Evolutionary conservation across 495 filamentous ascomycete genomes (phyloP).

Genomic region (Penicillium flavigenum): DNA sequence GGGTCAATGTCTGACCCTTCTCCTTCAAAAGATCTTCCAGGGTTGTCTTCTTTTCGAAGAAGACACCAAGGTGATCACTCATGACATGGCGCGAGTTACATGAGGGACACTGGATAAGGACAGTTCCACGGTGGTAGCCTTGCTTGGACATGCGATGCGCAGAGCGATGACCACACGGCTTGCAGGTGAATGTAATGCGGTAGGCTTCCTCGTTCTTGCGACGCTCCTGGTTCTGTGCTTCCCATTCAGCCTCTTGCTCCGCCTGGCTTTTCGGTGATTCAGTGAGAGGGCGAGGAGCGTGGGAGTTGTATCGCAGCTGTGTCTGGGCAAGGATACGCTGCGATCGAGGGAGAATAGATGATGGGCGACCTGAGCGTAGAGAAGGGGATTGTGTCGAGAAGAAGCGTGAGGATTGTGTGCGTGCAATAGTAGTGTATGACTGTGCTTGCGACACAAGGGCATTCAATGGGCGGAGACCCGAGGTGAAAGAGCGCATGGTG

Average conservation of each 20-base stretch:
- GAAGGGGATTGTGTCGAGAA: slow-evolving; percentile 17
- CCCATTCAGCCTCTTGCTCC: slow-evolving; percentile 32
- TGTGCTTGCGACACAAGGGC: slow-evolving; percentile 13
- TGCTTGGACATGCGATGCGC: slow-evolving; percentile 82
- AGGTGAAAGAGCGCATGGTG: slow-evolving; percentile 24
- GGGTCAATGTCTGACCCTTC: slow-evolving; percentile 34
- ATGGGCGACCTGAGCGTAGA: slow-evolving; percentile 4
- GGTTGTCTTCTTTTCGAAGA: slow-evolving; percentile 42
- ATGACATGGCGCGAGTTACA: slow-evolving; percentile 90
- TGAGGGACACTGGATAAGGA: slow-evolving; percentile 79
- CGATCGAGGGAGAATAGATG: slow-evolving; percentile 5
- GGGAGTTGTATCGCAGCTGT: slow-evolving; percentile 34
- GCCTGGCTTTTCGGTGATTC: slow-evolving; percentile 23
- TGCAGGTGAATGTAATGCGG: slow-evolving; percentile 87
- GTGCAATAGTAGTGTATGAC: slow-evolving; percentile 10
- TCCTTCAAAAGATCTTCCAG: slow-evolving; percentile 39
- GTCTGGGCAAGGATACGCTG: slow-evolving; percentile 10
- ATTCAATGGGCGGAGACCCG: slow-evolving; percentile 24
- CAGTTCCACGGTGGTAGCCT: slow-evolving; percentile 85
- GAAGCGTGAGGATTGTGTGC: slow-evolving; percentile 16
- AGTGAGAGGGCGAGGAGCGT: slow-evolving; percentile 31
- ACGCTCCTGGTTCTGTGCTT: slow-evolving; percentile 33
- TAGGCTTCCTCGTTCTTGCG: slow-evolving; percentile 66
- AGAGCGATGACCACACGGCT: slow-evolving; percentile 73
- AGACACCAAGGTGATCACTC: slow-evolving; percentile 72